A percentile compares a stretch with the other conserved stretches of the same genome.
Evolutionary conservation across 129 eudicot species (phyloP).

Genomic region (Flaveria bidentis): DNA sequence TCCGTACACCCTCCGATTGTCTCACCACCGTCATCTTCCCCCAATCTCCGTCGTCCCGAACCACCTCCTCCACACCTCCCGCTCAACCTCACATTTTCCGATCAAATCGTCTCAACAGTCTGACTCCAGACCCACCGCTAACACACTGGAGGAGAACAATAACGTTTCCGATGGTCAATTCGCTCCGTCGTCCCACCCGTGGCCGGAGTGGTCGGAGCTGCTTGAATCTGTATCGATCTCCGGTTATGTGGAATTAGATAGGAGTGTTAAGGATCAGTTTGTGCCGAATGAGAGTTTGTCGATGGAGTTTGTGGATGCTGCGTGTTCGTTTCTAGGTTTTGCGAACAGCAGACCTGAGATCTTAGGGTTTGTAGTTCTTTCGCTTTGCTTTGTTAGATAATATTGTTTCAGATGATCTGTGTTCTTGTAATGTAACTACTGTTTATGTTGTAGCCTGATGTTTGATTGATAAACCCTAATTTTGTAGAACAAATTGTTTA

Average conservation of each 20-base stretch:
- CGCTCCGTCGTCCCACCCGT: slow-evolving; percentile 47
- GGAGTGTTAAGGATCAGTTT: slow-evolving; percentile 43
- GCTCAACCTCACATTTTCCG: slow-evolving; percentile 13
- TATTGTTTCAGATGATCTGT: neutral
- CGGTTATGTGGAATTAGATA: slow-evolving; percentile 13
- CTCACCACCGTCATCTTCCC: slow-evolving; percentile 31
- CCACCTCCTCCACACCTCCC: slow-evolving; percentile 21
- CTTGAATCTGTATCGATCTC: slow-evolving; percentile 33
- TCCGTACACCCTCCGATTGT: slow-evolving; percentile 36
- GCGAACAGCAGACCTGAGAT: slow-evolving; percentile 54
- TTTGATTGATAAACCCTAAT: neutral
- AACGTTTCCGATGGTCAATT: slow-evolving; percentile 19
- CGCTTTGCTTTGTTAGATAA: neutral
- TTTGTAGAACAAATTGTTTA: neutral
- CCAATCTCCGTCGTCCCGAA: slow-evolving; percentile 27
- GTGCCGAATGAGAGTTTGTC: slow-evolving; percentile 49
- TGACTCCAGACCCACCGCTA: slow-evolving; percentile 37
- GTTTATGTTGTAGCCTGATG: neutral
- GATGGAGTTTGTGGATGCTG: slow-evolving; percentile 54
- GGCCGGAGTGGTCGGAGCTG: slow-evolving; percentile 68
- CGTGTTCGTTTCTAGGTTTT: slow-evolving; percentile 56
- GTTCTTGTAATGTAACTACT: neutral
- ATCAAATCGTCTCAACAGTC: slow-evolving; percentile 32
- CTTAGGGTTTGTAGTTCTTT: slow-evolving; percentile 49
- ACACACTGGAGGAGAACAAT: slow-evolving; percentile 20